Percentiles rank a stretch among this genome's conserved stretches.
Evolutionary conservation across 805 yeast species (phyloP).

Genomic region (Candida vartiovaarae): DNA sequence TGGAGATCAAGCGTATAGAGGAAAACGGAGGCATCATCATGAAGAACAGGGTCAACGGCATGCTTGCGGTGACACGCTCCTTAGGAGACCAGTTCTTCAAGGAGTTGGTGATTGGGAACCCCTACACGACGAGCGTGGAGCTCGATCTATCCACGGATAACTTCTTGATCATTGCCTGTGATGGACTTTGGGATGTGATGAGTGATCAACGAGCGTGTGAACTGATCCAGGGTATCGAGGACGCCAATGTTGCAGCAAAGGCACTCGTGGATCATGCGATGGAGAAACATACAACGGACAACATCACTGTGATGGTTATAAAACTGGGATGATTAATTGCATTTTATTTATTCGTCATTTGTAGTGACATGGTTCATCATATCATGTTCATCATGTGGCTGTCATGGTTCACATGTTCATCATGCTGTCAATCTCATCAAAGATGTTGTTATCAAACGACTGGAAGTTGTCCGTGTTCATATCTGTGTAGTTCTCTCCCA

Average conservation of each 20-base stretch:
- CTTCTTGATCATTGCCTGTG: constrained; percentile 87
- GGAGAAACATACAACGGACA: constrained; percentile 77
- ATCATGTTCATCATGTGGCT: not conserved
- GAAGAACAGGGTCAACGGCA: constrained; percentile 91
- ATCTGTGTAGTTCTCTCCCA: constrained; percentile 13
- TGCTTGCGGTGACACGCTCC: constrained; percentile 89
- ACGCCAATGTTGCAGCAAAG: constrained; percentile 63
- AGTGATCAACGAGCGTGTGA: constrained; percentile 81
- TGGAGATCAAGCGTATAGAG: constrained; percentile 70
- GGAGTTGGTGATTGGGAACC: constrained; percentile 79
- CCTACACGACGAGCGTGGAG: constrained; percentile 86
- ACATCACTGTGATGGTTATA: constrained; percentile 89
- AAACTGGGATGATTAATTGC: constrained; percentile 16
- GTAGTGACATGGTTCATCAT: not conserved
- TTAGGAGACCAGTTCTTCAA: constrained; percentile 93
- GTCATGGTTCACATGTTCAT: constrained; percentile 9
- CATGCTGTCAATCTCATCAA: constrained; percentile 22
- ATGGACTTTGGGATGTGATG: constrained; percentile 95
- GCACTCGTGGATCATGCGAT: constrained; percentile 67
- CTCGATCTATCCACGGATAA: constrained; percentile 54
- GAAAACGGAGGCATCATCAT: constrained; percentile 80
- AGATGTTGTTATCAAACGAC: constrained; percentile 13
- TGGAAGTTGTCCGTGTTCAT: not conserved
- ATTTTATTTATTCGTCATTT: not conserved
- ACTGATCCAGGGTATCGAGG: constrained; percentile 44